Percentiles rank a stretch among this genome's conserved stretches.
Conservation (phyloP, 179 eudicot genomes). For the Actinidia polygama region DNA sequence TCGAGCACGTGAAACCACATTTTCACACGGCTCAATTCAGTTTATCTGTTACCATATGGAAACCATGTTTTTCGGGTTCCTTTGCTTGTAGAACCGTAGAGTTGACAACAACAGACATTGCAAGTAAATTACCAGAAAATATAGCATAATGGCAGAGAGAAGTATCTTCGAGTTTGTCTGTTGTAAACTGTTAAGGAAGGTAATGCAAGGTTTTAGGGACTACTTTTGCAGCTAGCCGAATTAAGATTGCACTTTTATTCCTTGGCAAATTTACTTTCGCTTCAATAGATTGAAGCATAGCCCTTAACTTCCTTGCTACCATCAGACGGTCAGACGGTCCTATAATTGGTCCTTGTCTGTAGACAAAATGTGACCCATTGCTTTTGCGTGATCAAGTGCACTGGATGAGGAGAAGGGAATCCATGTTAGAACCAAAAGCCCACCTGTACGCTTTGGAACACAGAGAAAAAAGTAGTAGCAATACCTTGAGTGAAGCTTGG, state of each 20-base stretch:
- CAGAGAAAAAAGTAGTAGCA: not conserved
- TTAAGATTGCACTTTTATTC: constrained; percentile 90
- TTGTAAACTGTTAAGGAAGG: constrained; percentile 77
- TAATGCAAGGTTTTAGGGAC: constrained; percentile 90
- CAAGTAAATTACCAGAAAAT: constrained; percentile 96
- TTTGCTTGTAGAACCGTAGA: constrained; percentile 80
- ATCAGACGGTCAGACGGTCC: constrained; percentile 59
- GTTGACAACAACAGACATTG: constrained; percentile 91
- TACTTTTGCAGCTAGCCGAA: constrained; percentile 96
- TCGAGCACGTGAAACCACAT: constrained; percentile 99
- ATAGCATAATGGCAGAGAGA: constrained; percentile 93
- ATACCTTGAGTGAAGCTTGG: constrained; percentile 77
- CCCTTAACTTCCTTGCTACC: constrained; percentile 88
- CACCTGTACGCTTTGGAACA: not conserved
- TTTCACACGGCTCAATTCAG: constrained; percentile 91
- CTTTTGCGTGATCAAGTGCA: constrained; percentile 83
- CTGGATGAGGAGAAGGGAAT: constrained; percentile 42
- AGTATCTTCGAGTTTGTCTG: constrained; percentile 83
- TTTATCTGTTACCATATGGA: constrained; percentile 95
- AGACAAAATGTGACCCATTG: constrained; percentile 87
- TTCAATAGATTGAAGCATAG: constrained; percentile 90
- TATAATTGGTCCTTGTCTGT: constrained; percentile 86
- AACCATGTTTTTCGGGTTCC: constrained; percentile 96
- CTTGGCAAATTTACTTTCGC: constrained; percentile 58
- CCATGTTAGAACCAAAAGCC: constrained; percentile 17